phyloP scores from a whole-genome alignment of 176 grass and related monocot genomes.

The maize (Zea mays) region DNA sequence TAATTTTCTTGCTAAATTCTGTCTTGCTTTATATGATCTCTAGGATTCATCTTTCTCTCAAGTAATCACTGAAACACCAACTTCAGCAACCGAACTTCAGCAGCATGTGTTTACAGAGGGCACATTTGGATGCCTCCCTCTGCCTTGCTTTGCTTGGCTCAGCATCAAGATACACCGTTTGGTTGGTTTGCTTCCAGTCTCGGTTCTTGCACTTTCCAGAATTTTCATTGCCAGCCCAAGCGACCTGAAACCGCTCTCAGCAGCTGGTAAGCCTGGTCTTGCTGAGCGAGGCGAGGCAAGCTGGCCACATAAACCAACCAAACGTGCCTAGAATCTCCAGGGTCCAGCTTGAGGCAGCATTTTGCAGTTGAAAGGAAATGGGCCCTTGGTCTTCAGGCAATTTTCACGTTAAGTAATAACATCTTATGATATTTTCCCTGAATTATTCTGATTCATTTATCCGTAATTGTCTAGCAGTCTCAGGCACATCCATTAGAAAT shows the following conservation, averaged over 20 bases:
- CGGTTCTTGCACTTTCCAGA: too few relatives aligned
- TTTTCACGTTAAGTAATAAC: not conserved
- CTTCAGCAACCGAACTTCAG: slow-evolving; percentile 43
- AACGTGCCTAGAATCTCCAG: slow-evolving; percentile 44
- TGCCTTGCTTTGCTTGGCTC: too few relatives aligned
- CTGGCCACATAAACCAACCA: too few relatives aligned
- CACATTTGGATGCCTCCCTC: too few relatives aligned
- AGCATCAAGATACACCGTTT: too few relatives aligned
- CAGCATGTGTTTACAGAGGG: slow-evolving; percentile 43
- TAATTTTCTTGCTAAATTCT: slow-evolving; percentile 14
- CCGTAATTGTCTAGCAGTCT: slow-evolving; percentile 51
- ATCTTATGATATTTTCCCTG: not conserved
- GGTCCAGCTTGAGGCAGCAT: slow-evolving; percentile 54
- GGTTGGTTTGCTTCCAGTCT: too few relatives aligned
- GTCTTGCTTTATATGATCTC: slow-evolving; percentile 35
- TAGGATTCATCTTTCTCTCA: slow-evolving; percentile 59
- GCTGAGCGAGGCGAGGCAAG: too few relatives aligned
- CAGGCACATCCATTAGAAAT: slow-evolving; percentile 79
- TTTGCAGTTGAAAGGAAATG: slow-evolving; percentile 85
- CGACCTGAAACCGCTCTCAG: too few relatives aligned
- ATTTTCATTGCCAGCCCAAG: too few relatives aligned
- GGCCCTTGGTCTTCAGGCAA: slow-evolving; percentile 86
- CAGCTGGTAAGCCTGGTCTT: too few relatives aligned
- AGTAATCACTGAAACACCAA: slow-evolving; percentile 54
- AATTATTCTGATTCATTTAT: slow-evolving; percentile 18